Percentiles rank a stretch among this genome's conserved stretches.
Conservation (phyloP, 2,329 filamentous ascomycete genomes). For the Sporothrix brasiliensis region DNA sequence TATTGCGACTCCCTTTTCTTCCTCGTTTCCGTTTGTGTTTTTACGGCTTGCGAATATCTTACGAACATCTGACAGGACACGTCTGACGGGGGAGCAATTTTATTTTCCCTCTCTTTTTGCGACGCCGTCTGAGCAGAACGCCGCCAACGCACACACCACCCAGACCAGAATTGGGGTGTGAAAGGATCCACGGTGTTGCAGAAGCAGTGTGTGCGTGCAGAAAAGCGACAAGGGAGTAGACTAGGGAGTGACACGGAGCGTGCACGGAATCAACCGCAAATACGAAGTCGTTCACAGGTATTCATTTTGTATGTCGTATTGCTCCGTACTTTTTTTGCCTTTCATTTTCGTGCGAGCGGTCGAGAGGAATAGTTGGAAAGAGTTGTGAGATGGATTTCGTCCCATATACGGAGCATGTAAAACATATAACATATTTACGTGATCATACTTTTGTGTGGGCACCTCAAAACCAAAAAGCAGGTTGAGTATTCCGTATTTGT, state of each 20-base stretch:
- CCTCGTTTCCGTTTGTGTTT: neutral
- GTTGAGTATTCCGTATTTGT: neutral
- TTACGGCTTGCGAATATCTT: constrained; percentile 21
- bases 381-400: no score
- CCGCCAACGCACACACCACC: constrained; percentile 18
- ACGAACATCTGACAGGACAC: constrained; percentile 18
- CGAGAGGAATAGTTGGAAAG: no score
- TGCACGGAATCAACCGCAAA: constrained; percentile 21
- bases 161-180: constrained; percentile 17
- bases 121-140: no score
- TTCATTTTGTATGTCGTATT: neutral
- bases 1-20: no score
- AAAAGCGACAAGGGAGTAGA: constrained; percentile 3
- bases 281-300: constrained; percentile 20
- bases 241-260: neutral
- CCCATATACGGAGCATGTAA: no score
- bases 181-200: constrained; percentile 12
- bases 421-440: no score
- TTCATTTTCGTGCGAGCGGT: no score
- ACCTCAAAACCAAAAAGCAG: neutral
- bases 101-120: neutral
- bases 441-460: no score
- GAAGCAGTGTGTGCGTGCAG: constrained; percentile 1
- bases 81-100: constrained; percentile 17
- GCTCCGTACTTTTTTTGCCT: neutral